Conservation (phyloP, 768 basidiomycete genomes). For the Leucocoprinus leucothites region DNA sequence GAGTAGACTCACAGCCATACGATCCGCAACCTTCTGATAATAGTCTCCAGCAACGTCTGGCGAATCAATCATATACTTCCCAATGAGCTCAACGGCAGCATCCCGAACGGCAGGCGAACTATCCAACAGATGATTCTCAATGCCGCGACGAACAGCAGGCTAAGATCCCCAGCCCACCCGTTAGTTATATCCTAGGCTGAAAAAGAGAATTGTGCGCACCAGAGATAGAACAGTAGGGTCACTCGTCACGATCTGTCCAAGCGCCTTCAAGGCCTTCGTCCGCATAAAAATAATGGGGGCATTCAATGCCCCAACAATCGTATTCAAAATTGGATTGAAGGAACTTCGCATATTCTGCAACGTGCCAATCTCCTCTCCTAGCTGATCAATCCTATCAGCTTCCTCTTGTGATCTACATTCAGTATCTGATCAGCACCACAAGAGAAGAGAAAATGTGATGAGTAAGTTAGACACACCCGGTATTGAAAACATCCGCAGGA, state of each 20-base stretch:
- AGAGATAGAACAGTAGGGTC: constrained; percentile 80
- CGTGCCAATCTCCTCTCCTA: constrained; percentile 74
- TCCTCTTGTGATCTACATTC: constrained; percentile 66
- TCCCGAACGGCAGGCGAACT: constrained; percentile 94
- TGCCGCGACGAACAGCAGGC: constrained; percentile 78
- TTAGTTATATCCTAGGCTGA: not conserved
- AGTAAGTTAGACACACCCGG: constrained; percentile 49
- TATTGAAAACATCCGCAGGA: constrained; percentile 73
- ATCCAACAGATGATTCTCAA: constrained; percentile 89
- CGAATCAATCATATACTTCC: constrained; percentile 92
- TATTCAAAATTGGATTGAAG: constrained; percentile 80
- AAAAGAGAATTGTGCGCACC: constrained; percentile 38
- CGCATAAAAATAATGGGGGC: constrained; percentile 88
- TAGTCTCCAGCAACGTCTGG: constrained; percentile 89
- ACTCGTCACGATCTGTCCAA: constrained; percentile 86
- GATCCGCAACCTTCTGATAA: constrained; percentile 82
- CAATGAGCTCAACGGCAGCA: constrained; percentile 94
- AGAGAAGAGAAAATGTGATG: too few species aligned
- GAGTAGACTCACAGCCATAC: constrained; percentile 70
- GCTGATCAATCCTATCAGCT: constrained; percentile 57
- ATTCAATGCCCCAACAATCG: constrained; percentile 77
- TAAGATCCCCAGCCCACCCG: constrained; percentile 24
- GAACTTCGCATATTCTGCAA: constrained; percentile 74
- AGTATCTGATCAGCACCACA: not conserved
- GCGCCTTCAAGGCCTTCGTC: constrained; percentile 87